Percentiles rank a stretch among this genome's conserved stretches.
These are phyloP conservation scores for Neurospora sp. DNA, from an alignment of 495 filamentous ascomycete species.

Conservation along the genomic window DNA sequence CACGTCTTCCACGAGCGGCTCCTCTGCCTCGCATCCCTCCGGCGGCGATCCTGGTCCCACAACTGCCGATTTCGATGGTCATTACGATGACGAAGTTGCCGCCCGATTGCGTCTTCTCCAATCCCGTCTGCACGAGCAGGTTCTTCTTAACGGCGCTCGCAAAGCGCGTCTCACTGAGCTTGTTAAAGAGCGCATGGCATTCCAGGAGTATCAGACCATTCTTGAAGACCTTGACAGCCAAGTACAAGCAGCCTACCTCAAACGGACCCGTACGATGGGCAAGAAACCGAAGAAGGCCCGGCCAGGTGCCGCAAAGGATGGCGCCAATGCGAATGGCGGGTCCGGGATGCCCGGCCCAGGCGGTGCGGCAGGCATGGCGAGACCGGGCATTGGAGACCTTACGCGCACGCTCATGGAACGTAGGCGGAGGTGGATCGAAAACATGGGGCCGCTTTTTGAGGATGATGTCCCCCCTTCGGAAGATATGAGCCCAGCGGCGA, in stretches of 20 bases:
- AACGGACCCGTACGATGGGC: constrained; percentile 88
- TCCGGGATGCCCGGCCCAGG: constrained; percentile 42
- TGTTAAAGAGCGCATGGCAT: constrained; percentile 81
- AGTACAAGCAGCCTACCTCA: constrained; percentile 89
- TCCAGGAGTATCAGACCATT: constrained; percentile 94
- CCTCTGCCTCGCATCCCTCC: constrained; percentile 8
- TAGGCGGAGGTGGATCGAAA: constrained; percentile 74
- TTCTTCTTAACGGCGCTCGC: constrained; percentile 77
- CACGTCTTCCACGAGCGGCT: constrained; percentile 58
- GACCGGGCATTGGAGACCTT: constrained; percentile 83
- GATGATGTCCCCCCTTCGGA: constrained; percentile 36
- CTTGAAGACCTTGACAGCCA: constrained; percentile 93
- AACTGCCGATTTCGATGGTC: constrained; percentile 64
- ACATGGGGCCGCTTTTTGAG: constrained; percentile 77
- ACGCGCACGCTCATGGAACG: constrained; percentile 86
- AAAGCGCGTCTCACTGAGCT: constrained; percentile 79
- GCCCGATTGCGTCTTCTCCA: constrained; percentile 82
- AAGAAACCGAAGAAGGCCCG: constrained; percentile 87
- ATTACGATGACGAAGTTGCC: constrained; percentile 90
- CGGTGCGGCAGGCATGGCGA: constrained; percentile 45
- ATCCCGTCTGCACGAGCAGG: constrained; percentile 65
- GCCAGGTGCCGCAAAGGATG: constrained; percentile 49
- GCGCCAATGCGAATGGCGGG: constrained; percentile 38
- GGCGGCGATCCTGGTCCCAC: constrained; percentile 15
- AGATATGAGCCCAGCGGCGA: not conserved